Percentiles rank a stretch among this genome's conserved stretches.
phyloP scores from a whole-genome alignment of 2,329 filamentous ascomycete genomes.

The Plenodomus biglobosus region DNA sequence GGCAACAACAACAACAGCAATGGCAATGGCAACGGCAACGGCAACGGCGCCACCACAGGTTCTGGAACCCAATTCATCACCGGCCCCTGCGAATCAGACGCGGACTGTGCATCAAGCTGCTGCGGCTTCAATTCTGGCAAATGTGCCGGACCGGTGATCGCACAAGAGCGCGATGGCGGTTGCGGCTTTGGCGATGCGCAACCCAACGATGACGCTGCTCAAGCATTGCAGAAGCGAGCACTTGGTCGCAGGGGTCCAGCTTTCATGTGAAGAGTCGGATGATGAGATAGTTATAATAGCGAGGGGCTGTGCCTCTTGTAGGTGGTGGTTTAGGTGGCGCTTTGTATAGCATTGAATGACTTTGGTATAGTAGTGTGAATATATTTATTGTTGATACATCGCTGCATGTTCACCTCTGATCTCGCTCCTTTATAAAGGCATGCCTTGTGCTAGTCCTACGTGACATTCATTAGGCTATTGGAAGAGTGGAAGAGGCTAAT shows the following conservation, averaged over 20 bases:
- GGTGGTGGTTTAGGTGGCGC: too few species aligned
- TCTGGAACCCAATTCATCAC: conserved; percentile 46
- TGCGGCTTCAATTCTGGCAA: conserved; percentile 41
- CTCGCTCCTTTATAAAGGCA: too few species aligned
- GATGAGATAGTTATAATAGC: neutral
- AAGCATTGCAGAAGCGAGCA: conserved; percentile 23
- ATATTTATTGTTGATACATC: too few species aligned
- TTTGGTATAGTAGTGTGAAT: too few species aligned
- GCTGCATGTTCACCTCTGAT: too few species aligned
- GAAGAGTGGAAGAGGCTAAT: too few species aligned
- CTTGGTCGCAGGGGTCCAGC: conserved; percentile 25
- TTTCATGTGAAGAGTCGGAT: conserved; percentile 16
- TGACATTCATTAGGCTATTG: too few species aligned
- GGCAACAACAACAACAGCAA: too few species aligned
- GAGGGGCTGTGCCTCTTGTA: neutral
- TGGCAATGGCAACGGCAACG: too few species aligned
- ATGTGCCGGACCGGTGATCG: conserved; percentile 36
- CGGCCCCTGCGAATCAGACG: conserved; percentile 41
- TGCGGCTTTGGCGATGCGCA: conserved; percentile 42
- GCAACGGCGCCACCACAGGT: conserved; percentile 3
- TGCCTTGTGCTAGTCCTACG: too few species aligned
- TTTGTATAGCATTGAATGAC: too few species aligned
- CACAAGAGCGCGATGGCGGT: conserved; percentile 41
- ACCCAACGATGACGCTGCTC: conserved; percentile 38
- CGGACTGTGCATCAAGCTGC: conserved; percentile 44